Base-by-base conservation (phyloP, 495 filamentous ascomycete genomes). In the Hypoxylon cercidicola region DNA sequence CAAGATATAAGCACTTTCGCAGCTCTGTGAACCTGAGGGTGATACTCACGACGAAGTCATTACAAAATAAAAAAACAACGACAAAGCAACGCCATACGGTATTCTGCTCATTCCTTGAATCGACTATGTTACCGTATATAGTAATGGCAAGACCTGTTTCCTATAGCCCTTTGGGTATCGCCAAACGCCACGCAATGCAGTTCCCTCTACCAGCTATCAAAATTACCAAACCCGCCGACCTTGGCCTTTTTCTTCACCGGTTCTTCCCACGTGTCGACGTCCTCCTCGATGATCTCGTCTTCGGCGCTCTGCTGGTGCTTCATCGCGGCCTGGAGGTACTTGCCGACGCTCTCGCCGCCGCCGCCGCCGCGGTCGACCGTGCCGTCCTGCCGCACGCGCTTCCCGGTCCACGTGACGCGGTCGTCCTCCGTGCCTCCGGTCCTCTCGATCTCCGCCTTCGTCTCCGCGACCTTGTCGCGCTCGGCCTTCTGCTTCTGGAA, bases 151-250 rank as follows among this genome's bases (percentile, higher is more conserved):
- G 4, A 15, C 30, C n/a, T 35, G 23, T 11, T 21, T 23, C n/a
- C 20, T 35, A 56, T 43, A 55, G 46, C 16, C 52, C 20, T 21
- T 8, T 43, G 66, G 66, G 66, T 69, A 69, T 69, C 60, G 40
- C 60, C 55, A 40, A 64, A 64, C 66, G 66, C 66, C 66, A 39
- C 18, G 55, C 60, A 60, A 69, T 69, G 66, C 66, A 64, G 52
- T 41, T 7, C 3, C 41, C 15, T 53, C 51, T 66, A 94, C 91
- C 91, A 95, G 30, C 66, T 79, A 79, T 93, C 91, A 73, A 99
- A 97, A 78, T 97, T 95, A 12, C 95, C 95, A 82, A 97, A 99
- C 2, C 93, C 93, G 28, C 91, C 89, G 3, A 81, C 80, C 73
- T 92, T 96, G 8, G 77, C 68, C 77, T 97, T 97, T 78, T 97